Evolutionary conservation across 352 stramenopile genomes (phyloP), one percentile per base, ranked within the genome.

Genomic region (Phytophthora brassicae): DNA sequence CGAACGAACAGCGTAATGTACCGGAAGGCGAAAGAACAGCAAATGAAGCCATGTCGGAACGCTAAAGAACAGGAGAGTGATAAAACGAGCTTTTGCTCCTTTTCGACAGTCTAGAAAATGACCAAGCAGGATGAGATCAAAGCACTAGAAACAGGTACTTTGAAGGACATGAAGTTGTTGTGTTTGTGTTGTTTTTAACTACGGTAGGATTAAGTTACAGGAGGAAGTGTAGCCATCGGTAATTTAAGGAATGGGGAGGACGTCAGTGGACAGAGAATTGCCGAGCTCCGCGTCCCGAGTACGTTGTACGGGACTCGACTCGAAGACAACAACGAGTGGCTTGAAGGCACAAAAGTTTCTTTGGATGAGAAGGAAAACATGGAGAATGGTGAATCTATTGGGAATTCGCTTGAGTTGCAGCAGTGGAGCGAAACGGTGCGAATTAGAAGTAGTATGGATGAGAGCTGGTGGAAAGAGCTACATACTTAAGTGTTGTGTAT

Each of bases 391-490:
- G 43, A 62, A 4, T 64, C 33, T 2, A 52, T 38, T 22, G 54
- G 17, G 9, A 66, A 46, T 26, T 70, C 55, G 12, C 22, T 49
- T 2, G 56, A 60, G 23, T n/a, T 42, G 13, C 49, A 64, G 33
- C 46, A 63, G 16, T 64, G 45, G 55, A 65, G 39, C n/a, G 58
- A 68, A 7, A 35, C 47, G 23, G 59, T 67, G 19, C 26, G 52
- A 36, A 1, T n/a, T 11, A 17, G n/a, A n/a, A n/a, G n/a, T n/a
- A n/a, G n/a, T n/a, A n/a, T 42, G 35, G n/a, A 2, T 5, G 7
- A 13, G 6, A 16, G 35, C 26, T 31, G 26, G 26, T 31, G 26
- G 8, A 4, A 9, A 31, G n/a, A n/a, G n/a, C n/a, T n/a, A n/a
- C n/a, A n/a, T n/a, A n/a, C n/a, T n/a, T n/a, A n/a, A n/a, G n/a